Evolutionary conservation across 2,329 filamentous ascomycete genomes (phyloP).

Genomic region (Coniochaeta sp.): DNA sequence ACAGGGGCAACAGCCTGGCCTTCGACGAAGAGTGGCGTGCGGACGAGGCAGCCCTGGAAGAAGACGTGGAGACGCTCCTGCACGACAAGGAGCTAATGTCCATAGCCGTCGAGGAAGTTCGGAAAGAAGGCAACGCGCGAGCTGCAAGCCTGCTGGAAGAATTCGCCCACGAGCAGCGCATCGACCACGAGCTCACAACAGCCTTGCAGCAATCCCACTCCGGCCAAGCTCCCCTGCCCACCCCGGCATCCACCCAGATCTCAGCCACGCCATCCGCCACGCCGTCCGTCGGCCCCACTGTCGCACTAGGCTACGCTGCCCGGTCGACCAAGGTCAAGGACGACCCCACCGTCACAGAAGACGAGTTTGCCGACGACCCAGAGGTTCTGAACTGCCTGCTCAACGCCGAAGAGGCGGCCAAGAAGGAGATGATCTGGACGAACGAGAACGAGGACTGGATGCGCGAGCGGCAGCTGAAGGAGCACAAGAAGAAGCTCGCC

Average conservation of each 20-base stretch:
- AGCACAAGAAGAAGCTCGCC: constrained; percentile 48
- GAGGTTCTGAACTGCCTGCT: constrained; percentile 80
- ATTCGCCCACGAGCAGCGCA: not conserved
- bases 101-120: not conserved
- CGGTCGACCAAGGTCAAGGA: too few species aligned
- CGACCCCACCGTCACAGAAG: constrained; percentile 61
- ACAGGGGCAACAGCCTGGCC: constrained; percentile 30
- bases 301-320: too few species aligned
- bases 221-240: not conserved
- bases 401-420: constrained; percentile 62
- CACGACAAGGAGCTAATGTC: constrained; percentile 48
- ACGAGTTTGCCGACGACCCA: constrained; percentile 83
- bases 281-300: too few species aligned
- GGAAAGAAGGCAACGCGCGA: constrained; percentile 1
- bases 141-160: not conserved
- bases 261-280: too few species aligned
- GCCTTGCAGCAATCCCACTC: not conserved
- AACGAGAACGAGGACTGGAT: constrained; percentile 94
- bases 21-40: constrained; percentile 57
- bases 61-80: constrained; percentile 65
- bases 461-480: constrained; percentile 76
- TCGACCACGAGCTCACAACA: not conserved
- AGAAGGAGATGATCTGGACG: constrained; percentile 91
- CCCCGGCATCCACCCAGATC: constrained; percentile 3
- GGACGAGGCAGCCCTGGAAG: constrained; percentile 59